Percentiles rank a stretch among this genome's conserved stretches.
Evolutionary conservation across 2,329 filamentous ascomycete genomes (phyloP).

Genomic region (Exophiala mesophila): DNA sequence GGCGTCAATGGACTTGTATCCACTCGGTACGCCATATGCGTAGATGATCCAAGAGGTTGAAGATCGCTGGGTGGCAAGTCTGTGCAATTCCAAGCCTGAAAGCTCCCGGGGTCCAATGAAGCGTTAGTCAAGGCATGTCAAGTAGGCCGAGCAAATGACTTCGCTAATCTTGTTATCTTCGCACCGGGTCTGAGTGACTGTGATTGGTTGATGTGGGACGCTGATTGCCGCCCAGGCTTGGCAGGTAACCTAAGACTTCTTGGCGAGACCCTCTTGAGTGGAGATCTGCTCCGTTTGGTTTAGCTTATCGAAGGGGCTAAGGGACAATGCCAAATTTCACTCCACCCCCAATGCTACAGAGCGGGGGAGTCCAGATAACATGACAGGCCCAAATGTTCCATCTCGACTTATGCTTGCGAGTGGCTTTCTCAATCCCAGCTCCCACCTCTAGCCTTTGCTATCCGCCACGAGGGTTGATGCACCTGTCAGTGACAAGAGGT

Average conservation of each 20-base stretch:
- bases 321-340: conserved; percentile 6
- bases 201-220: neutral
- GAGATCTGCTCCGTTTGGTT: conserved; percentile 1
- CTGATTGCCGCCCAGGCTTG: neutral
- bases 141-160: neutral
- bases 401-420: neutral
- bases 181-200: neutral
- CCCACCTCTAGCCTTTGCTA: neutral
- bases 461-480: neutral
- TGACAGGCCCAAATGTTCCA: neutral
- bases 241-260: neutral
- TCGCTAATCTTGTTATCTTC: neutral
- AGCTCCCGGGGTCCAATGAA: too few species aligned
- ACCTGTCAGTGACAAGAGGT: too few species aligned
- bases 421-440: neutral
- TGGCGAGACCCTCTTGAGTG: neutral
- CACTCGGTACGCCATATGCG: too few species aligned
- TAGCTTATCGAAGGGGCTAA: conserved; percentile 4
- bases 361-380: conserved; percentile 3
- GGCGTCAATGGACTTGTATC: too few species aligned
- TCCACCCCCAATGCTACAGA: conserved; percentile 3
- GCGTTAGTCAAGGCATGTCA: neutral
- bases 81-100: too few species aligned
- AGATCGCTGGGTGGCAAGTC: too few species aligned
- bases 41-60: too few species aligned